Evolutionary conservation across 768 basidiomycete species (phyloP).

Genomic region (Neoboletus subvelutipes): DNA sequence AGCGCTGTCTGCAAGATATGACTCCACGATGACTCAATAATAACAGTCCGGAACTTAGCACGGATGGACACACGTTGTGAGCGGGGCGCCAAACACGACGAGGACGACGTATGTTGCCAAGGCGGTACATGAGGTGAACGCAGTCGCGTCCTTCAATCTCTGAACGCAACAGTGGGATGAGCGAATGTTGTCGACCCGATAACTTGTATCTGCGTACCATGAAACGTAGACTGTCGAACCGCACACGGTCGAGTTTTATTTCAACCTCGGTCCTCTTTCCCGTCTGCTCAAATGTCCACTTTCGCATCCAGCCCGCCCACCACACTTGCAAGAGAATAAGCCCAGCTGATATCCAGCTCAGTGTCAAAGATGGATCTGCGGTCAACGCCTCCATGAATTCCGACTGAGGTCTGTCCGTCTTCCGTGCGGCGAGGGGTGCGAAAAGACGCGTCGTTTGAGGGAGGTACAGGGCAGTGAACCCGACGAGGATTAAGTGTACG

Average conservation of each 20-base stretch:
- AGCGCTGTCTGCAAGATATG: conserved; percentile 60
- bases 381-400: conserved; percentile 70
- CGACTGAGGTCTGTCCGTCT: conserved; percentile 65
- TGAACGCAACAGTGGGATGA: conserved; percentile 27
- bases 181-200: neutral
- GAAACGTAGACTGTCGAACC: conserved; percentile 38
- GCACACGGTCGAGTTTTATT: conserved; percentile 42
- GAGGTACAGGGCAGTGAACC: conserved; percentile 66
- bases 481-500: conserved; percentile 63
- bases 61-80: conserved; percentile 46
- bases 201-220: conserved; percentile 35
- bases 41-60: neutral
- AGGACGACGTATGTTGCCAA: conserved; percentile 47
- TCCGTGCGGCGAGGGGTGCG: conserved; percentile 33
- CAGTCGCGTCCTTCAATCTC: conserved; percentile 51
- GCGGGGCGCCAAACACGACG: conserved; percentile 75
- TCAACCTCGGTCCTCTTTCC: conserved; percentile 44
- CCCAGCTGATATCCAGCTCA: conserved; percentile 58
- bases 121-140: conserved; percentile 52
- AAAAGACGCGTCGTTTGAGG: conserved; percentile 57
- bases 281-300: conserved; percentile 51
- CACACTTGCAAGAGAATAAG: conserved; percentile 55
- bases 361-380: conserved; percentile 52
- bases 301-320: conserved; percentile 70
- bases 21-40: conserved; percentile 33